phyloP scores from a whole-genome alignment of 129 eudicot species.

The Tagetes erecta region DNA sequence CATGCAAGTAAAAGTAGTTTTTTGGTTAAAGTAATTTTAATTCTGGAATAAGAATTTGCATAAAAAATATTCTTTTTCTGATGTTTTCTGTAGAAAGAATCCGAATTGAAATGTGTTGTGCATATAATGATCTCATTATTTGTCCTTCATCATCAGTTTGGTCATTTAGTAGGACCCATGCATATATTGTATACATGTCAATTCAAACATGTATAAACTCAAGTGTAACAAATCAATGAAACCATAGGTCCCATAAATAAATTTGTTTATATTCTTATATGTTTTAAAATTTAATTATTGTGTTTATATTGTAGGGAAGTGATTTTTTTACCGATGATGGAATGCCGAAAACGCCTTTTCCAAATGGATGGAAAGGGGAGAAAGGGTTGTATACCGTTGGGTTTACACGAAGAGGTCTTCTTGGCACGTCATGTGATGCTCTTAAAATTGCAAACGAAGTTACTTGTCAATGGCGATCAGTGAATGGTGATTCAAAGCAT shows the following conservation, averaged over 20 bases:
- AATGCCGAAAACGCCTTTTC: slow-evolving; percentile 79
- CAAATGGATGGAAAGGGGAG: slow-evolving; percentile 82
- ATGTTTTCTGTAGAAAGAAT: slow-evolving; percentile 45
- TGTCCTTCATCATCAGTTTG: slow-evolving; percentile 23
- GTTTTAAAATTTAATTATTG: neutral
- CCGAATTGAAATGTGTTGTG: slow-evolving; percentile 34
- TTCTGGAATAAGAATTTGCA: slow-evolving; percentile 22
- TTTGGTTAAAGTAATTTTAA: slow-evolving; percentile 21
- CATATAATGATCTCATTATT: slow-evolving; percentile 35
- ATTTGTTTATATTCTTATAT: neutral
- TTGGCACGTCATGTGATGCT: slow-evolving; percentile 74
- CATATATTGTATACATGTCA: neutral
- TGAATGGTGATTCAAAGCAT: slow-evolving; percentile 17
- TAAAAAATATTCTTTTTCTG: slow-evolving; percentile 28
- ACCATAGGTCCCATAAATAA: neutral
- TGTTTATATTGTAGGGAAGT: slow-evolving; percentile 40
- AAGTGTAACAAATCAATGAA: neutral
- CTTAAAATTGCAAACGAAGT: slow-evolving; percentile 62
- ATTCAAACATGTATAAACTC: neutral
- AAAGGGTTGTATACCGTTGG: slow-evolving; percentile 83
- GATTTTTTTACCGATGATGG: slow-evolving; percentile 70
- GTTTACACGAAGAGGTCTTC: slow-evolving; percentile 83
- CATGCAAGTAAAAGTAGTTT: neutral
- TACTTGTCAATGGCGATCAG: slow-evolving; percentile 49
- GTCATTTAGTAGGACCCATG: slow-evolving; percentile 28